phyloP scores from a whole-genome alignment of 805 yeast genomes.

The Wickerhamiella cacticola region DNA sequence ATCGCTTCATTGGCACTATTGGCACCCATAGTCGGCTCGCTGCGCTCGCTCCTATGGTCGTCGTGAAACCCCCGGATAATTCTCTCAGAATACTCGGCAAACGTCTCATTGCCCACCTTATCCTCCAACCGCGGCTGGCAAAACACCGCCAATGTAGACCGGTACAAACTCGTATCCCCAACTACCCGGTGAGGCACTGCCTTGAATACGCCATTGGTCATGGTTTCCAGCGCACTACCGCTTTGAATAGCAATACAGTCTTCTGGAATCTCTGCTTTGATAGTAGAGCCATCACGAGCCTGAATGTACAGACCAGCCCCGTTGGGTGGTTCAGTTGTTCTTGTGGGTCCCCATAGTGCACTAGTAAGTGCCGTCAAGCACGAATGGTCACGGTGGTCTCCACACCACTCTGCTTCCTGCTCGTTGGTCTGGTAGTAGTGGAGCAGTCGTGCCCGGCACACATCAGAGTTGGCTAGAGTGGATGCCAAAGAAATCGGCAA shows the following conservation, averaged over 20 bases:
- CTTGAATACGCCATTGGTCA: constrained; percentile 38
- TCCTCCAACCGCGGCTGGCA: constrained; percentile 48
- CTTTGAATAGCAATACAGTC: constrained; percentile 52
- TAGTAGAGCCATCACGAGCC: constrained; percentile 34
- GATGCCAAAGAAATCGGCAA: constrained; percentile 31
- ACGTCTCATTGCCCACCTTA: constrained; percentile 35
- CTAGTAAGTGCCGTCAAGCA: constrained; percentile 49
- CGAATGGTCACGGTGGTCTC: constrained; percentile 49
- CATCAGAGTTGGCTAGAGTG: constrained; percentile 39
- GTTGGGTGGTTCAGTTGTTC: constrained; percentile 30
- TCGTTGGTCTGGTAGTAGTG: constrained; percentile 38
- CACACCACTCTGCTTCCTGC: constrained; percentile 40
- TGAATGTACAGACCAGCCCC: constrained; percentile 41
- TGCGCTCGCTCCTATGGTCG: too few species aligned
- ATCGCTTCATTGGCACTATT: too few species aligned
- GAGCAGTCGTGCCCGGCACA: constrained; percentile 46
- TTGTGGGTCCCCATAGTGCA: constrained; percentile 36
- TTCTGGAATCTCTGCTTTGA: constrained; percentile 42
- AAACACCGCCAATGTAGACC: constrained; percentile 51
- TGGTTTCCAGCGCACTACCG: constrained; percentile 44
- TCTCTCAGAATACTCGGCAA: constrained; percentile 39
- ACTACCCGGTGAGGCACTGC: constrained; percentile 48
- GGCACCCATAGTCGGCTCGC: too few species aligned
- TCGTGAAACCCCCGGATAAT: constrained; percentile 26
- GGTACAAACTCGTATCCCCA: constrained; percentile 27